Percentiles rank a stretch among this genome's conserved stretches.
phyloP scores from a whole-genome alignment of 1,284 basidiomycete species.

The Naganishia liquefaciens region DNA sequence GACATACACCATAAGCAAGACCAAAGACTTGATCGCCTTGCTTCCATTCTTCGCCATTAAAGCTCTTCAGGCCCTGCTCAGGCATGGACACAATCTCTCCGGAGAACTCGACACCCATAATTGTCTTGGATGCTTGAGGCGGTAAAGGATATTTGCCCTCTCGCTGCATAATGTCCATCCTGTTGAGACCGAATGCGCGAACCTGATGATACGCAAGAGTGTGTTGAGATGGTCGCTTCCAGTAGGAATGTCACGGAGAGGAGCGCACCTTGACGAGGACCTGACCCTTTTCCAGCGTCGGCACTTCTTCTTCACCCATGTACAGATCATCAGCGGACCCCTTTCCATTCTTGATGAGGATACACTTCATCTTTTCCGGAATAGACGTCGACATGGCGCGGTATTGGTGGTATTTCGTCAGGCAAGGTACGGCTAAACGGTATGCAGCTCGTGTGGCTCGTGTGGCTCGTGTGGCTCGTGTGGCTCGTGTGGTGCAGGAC shows the following conservation, averaged over 20 bases:
- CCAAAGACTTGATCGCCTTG: conserved; percentile 84
- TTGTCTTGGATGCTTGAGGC: conserved; percentile 66
- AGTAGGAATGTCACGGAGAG: not conserved
- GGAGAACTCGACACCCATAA: conserved; percentile 91
- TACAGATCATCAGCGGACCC: conserved; percentile 78
- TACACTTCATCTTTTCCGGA: conserved; percentile 67
- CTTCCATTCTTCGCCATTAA: conserved; percentile 59
- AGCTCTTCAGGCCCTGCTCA: conserved; percentile 49
- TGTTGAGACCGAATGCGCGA: conserved; percentile 79
- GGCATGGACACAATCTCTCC: conserved; percentile 64
- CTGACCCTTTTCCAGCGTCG: conserved; percentile 60
- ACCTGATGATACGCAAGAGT: conserved; percentile 7
- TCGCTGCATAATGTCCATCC: conserved; percentile 77
- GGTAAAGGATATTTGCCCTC: conserved; percentile 78
- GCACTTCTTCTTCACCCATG: conserved; percentile 64
- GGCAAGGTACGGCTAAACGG: not conserved
- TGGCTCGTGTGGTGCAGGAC: not conserved
- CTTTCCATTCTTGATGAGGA: conserved; percentile 75
- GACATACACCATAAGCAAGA: conserved; percentile 65
- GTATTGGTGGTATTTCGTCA: not conserved
- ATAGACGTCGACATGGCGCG: conserved; percentile 29
- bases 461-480: no score
- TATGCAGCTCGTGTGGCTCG: not conserved
- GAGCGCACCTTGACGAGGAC: conserved; percentile 24
- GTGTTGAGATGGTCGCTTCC: no score